Base-by-base conservation (phyloP, 1,284 basidiomycete species). In the Pseudozyma tsukubaensis region DNA sequence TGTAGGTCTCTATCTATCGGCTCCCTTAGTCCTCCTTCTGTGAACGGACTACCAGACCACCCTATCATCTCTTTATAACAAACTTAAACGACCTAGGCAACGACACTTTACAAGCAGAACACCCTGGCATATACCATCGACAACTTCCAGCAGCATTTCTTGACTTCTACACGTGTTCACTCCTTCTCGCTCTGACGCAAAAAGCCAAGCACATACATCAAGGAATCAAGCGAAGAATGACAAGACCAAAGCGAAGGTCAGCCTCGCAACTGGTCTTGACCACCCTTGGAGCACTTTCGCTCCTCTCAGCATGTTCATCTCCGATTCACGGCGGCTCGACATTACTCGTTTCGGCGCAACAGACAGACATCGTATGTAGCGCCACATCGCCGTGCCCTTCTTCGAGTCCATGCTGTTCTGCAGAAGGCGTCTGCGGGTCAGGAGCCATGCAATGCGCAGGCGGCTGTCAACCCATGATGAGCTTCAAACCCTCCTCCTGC, bases 401-500 rank as follows among this genome's bases (percentile, higher is more conserved):
- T 19, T 60, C 63, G 7, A 59, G 54, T 29, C 80, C 79, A 16
- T 82, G 80, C 68, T 82, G 80, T 50, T 80, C 78, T 2, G 45
- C 64, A 6, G 50, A 67, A 21, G 78, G 78, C 8, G 57, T 67
- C 18, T 83, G 81, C 43, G 81, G 81, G 8, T 62, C 65, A 0
- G 81, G 81, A 12, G 68, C 80, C 3, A 61, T 62, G 69, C 77
- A 80, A 24, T 81, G 80, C 59, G 77, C 72, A 11, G 71, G 72
- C n/a, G 82, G 82, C n/a, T 83, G 82, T 45, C 61, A 82, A 19
- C 76, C 82, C 0, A 21, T 76, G 64, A 55, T 39, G 21, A 81
- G 79, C 51, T 63, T 65, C 57, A 64, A 66, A 40, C 37, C 79
- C 11, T 49, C 52, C n/a, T 76, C 77, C 4, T 83, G 82, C 50